Evolutionary conservation across 179 eudicot genomes (phyloP).

Genomic region (Nepenthes alata): DNA sequence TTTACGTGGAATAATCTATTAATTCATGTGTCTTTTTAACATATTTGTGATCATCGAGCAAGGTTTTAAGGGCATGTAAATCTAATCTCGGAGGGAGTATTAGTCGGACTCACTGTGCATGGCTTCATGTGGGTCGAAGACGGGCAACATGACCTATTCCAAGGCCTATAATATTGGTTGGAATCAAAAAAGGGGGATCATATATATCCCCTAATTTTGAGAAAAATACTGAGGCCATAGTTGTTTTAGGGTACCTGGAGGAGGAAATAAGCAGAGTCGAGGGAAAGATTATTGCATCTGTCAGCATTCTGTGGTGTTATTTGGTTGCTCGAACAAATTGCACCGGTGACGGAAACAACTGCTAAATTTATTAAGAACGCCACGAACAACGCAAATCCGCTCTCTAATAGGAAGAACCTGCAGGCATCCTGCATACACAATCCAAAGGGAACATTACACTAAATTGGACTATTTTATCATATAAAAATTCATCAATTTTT

Average conservation of each 20-base stretch:
- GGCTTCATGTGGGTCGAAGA: no score
- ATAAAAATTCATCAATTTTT: no score
- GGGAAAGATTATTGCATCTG: constrained; percentile 48
- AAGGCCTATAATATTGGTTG: no score
- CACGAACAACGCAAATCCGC: constrained; percentile 68
- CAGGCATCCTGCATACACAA: constrained; percentile 66
- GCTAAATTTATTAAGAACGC: constrained; percentile 79
- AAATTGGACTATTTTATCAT: no score
- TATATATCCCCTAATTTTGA: no score
- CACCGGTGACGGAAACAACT: constrained; percentile 58
- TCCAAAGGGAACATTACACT: background rate
- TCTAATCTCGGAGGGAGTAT: no score
- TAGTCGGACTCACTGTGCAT: no score
- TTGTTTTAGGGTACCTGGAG: constrained; percentile 31
- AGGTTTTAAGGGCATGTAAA: no score
- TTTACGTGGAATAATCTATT: no score
- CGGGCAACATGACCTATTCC: no score
- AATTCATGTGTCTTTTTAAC: background rate
- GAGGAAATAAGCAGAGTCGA: constrained; percentile 70
- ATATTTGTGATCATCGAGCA: no score
- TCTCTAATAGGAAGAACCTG: constrained; percentile 69
- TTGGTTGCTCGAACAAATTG: constrained; percentile 40
- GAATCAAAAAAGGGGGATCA: no score
- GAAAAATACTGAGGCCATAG: background rate
- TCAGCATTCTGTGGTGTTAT: constrained; percentile 22